Base-by-base conservation (phyloP, 257 asterid genomes). In the Nicotiana tomentosiformis region DNA sequence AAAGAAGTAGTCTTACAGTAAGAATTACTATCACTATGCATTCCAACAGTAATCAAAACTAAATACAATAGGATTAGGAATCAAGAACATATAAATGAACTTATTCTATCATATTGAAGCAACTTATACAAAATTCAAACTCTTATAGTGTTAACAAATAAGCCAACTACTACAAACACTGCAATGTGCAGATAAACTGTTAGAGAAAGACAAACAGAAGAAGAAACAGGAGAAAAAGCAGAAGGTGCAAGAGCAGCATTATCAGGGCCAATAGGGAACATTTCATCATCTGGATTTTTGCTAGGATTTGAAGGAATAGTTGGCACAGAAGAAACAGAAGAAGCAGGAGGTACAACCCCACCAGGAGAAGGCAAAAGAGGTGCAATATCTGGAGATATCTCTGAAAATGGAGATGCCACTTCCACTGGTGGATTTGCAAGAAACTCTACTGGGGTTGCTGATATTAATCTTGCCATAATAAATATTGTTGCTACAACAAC, bases 261-360 rank as follows among this genome's bases (percentile, higher is more conserved):
- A 76, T 76, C 80, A 51, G 80, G 80, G 3, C 43, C 80, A 76
- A 51, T 76, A 76, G 80, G 80, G 46, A 46, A 49, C 80, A 76
- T 6, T 58, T 20, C 18, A 51, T 76, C 80, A 76, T 76, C 80
- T 26, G 80, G 80, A 76, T 76, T 76, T 51, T 76, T 76, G 60
- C 80, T 76, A 10, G 80, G 80, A 51, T 76, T 76, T 17, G 80
- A 76, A 76, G 80, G 80, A 76, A 76, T 76, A 51, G 80, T 76
- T 51, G 80, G 80, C 5, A 51, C 15, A 26, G 80, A 76, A 23
- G 80, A 76, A 76, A 23, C 43, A 51, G 57, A 51, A 11, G 58
- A 53, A 53, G 58, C 17, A 14, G 80, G 80, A 76, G 80, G 80
- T 14, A 76, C 64, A 37, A 76, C 80, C 53, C 80, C 80, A 76